These are phyloP conservation scores for Aspergillus uvarum DNA, from an alignment of 2,329 filamentous ascomycete genomes.

Conservation along the genomic window DNA sequence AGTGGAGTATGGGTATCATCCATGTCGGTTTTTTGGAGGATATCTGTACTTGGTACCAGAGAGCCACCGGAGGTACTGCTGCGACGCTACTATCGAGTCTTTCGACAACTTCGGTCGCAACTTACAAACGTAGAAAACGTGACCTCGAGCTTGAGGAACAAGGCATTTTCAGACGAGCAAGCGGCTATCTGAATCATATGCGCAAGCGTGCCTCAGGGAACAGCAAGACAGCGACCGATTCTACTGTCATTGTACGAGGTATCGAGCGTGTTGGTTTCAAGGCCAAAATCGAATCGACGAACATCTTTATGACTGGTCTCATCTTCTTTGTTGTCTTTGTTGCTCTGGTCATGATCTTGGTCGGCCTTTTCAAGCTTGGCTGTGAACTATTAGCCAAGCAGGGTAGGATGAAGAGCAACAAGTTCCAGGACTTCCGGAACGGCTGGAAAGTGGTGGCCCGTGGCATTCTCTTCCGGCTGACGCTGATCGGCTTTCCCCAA, in stretches of 20 bases:
- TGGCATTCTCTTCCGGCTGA: slow-evolving; percentile 87
- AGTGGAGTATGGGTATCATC: slow-evolving; percentile 98
- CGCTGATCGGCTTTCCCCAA: slow-evolving; percentile 87
- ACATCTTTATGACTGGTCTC: slow-evolving; percentile 89
- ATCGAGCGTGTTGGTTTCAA: slow-evolving; percentile 88
- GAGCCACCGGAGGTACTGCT: slow-evolving; percentile 83
- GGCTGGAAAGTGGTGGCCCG: slow-evolving; percentile 91
- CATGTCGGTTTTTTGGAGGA: slow-evolving; percentile 80
- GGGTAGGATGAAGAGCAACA: slow-evolving; percentile 77
- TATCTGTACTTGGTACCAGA: slow-evolving; percentile 94
- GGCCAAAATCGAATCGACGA: slow-evolving; percentile 80
- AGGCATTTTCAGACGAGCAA: slow-evolving; percentile 29
- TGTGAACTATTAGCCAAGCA: slow-evolving; percentile 74
- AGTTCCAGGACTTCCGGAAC: slow-evolving; percentile 90
- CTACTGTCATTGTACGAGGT: slow-evolving; percentile 59
- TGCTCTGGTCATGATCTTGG: slow-evolving; percentile 68
- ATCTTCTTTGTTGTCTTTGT: slow-evolving; percentile 87
- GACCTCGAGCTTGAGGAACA: slow-evolving; percentile 50
- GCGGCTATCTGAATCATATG: slow-evolving; percentile 42
- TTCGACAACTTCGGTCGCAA: slow-evolving; percentile 74
- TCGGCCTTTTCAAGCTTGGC: slow-evolving; percentile 75
- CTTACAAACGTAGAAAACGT: slow-evolving; percentile 61
- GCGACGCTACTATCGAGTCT: slow-evolving; percentile 75
- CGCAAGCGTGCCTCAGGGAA: slow-evolving; percentile 51
- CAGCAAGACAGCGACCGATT: slow-evolving; percentile 23